Base-by-base conservation (phyloP, 306 rosid genomes). In the Mimosa bimucronata region DNA sequence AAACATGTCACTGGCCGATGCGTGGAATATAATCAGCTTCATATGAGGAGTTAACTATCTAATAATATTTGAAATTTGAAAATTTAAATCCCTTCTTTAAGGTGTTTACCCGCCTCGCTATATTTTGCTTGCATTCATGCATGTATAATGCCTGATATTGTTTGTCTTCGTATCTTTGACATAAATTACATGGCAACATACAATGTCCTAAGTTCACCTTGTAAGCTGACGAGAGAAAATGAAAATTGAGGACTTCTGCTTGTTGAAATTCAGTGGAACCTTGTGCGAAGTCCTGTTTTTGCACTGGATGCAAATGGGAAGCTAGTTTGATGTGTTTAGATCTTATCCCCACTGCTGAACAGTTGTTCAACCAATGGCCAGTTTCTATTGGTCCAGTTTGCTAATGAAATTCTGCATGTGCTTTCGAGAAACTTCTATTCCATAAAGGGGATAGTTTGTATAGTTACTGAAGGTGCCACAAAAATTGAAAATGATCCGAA, bases 181-280 rank as follows among this genome's bases (percentile, higher is more conserved):
- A 77, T 50, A 58, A 26, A 71, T 45, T 42, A 55, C 64, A 77
- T 73, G 58, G 18, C 9, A 34, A 50, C 53, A 29, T 9, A 7
- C 21, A 46, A 34, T 41, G 9, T 41, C 23, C 21, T 14, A n/a
- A 46, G 62, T 31, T 15, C 69, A 18, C 21, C 10, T 18, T 74
- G 42, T 61, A 40, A 41, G 18, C 29, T 46, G 48, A 37, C 30
- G 30, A 55, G 65, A 69, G 25, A 12, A 29, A 77, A 40, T 60
- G 75, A 42, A 77, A 13, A 55, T 25, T 71, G 58, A 48, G 71
- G 30, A 34, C 1, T 69, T 58, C 76, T 70, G 58, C 37, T 31
- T 30, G 0, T 2, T 38, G 12, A 41, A 21, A 40, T 41, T 23
- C 72, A 9, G 34, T 50, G 55, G 74, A 41, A 41, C 74, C 6